phyloP scores from a whole-genome alignment of 305 asterid genomes.

The Fraxinus sp. region DNA sequence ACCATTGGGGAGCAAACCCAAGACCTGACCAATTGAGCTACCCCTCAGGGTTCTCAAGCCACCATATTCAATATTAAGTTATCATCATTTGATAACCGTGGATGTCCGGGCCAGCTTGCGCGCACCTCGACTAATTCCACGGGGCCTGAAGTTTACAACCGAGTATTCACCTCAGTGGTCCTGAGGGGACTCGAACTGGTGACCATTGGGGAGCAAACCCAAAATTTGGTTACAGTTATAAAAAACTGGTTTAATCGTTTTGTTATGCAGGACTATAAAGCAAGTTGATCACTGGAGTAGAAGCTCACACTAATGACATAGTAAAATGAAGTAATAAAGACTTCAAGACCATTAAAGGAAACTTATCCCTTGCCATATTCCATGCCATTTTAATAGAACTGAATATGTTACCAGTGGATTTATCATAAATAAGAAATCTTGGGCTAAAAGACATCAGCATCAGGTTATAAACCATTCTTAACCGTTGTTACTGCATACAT shows the following conservation, averaged over 20 bases:
- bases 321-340: not conserved
- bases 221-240: not conserved
- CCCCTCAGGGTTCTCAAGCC: too few species aligned
- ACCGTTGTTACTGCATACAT: conserved; percentile 4
- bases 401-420: not conserved
- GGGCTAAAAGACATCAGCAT: not conserved
- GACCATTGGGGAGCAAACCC: too few species aligned
- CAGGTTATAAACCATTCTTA: not conserved
- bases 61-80: too few species aligned
- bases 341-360: not conserved
- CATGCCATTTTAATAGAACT: not conserved
- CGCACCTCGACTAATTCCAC: too few species aligned
- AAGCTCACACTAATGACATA: not conserved
- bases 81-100: too few species aligned
- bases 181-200: too few species aligned
- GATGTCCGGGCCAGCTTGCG: too few species aligned
- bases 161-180: too few species aligned
- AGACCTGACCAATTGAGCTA: too few species aligned
- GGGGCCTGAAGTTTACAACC: too few species aligned
- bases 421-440: not conserved
- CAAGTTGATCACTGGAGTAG: not conserved
- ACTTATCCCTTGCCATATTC: not conserved
- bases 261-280: not conserved
- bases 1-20: too few species aligned
- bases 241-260: not conserved